Evolutionary conservation across 192 early-diverging fungal species (phyloP).

Genomic region (Coemansia interrupta): DNA sequence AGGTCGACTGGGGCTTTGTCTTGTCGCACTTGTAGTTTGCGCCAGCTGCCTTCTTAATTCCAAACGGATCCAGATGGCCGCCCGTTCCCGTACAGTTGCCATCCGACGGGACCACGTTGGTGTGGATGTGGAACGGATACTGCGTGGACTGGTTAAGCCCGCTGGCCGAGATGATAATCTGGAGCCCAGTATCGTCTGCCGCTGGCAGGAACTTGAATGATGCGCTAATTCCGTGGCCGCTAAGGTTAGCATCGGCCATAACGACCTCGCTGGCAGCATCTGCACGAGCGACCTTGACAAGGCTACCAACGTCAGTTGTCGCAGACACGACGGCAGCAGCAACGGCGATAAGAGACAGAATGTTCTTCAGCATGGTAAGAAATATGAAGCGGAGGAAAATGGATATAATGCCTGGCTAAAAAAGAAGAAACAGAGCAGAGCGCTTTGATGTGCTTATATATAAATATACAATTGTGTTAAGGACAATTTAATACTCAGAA

Average conservation of each 20-base stretch:
- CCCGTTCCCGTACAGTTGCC: conserved; percentile 52
- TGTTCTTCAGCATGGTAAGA: conserved; percentile 21
- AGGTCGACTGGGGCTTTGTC: conserved; percentile 28
- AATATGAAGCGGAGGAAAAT: not conserved
- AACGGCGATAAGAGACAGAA: conserved; percentile 15
- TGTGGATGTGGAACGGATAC: conserved; percentile 54
- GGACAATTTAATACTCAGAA: conserved; percentile 2
- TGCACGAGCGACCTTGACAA: not conserved
- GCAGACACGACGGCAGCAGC: conserved; percentile 13
- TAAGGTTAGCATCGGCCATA: conserved; percentile 19
- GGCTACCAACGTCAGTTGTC: not conserved
- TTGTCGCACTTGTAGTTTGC: conserved; percentile 34
- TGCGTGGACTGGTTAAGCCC: conserved; percentile 25
- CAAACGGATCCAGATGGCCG: conserved; percentile 46
- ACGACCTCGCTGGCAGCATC: not conserved
- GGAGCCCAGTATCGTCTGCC: conserved; percentile 18
- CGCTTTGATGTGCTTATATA: not conserved
- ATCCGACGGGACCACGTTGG: conserved; percentile 26
- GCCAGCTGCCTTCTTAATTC: conserved; percentile 14
- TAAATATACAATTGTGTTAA: not conserved
- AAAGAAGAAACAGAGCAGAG: not conserved
- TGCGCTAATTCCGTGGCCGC: conserved; percentile 11
- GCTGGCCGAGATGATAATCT: conserved; percentile 24
- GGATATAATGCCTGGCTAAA: not conserved
- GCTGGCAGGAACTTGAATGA: conserved; percentile 22